These are phyloP conservation scores for Wickerhamomyces silvicola DNA, from an alignment of 805 yeast genomes.

Conservation along the genomic window DNA sequence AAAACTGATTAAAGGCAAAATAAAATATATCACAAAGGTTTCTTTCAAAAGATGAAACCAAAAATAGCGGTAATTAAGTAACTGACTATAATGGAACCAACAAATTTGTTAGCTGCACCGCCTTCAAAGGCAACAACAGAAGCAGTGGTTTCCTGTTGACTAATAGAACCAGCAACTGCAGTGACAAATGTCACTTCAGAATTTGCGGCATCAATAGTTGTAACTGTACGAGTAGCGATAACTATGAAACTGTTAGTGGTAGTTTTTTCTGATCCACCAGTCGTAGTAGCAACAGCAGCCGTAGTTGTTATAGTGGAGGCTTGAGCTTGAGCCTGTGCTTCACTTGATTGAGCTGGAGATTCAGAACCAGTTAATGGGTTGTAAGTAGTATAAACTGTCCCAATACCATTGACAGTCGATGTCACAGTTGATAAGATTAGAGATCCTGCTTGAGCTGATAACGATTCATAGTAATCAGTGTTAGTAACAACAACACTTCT, in stretches of 20 bases:
- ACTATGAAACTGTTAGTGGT: constrained; percentile 72
- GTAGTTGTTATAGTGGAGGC: constrained; percentile 4
- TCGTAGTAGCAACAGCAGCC: constrained; percentile 22
- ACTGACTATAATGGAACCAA: constrained; percentile 89
- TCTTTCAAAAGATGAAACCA: constrained; percentile 86
- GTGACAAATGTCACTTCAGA: background rate
- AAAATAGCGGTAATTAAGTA: constrained; percentile 72
- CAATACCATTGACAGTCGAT: background rate
- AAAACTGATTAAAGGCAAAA: background rate
- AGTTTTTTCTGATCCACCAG: constrained; percentile 31
- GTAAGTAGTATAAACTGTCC: constrained; percentile 27
- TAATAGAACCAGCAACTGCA: constrained; percentile 1
- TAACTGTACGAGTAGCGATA: constrained; percentile 89
- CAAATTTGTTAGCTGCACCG: constrained; percentile 67
- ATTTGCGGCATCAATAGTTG: constrained; percentile 82
- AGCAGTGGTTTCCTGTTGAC: background rate
- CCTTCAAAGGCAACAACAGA: constrained; percentile 14
- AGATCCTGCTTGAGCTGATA: background rate
- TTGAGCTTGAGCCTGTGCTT: constrained; percentile 5
- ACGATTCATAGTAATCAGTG: constrained; percentile 6
- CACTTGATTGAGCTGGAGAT: constrained; percentile 2
- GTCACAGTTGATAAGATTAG: constrained; percentile 6
- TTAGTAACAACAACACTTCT: constrained; percentile 1
- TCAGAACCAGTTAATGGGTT: constrained; percentile 15
- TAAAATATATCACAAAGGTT: constrained; percentile 67